A percentile compares a stretch with the other conserved stretches of the same genome.
These are phyloP conservation scores for Corylus heterophylla DNA, from an alignment of 306 rosid genomes.

Conservation along the genomic window DNA sequence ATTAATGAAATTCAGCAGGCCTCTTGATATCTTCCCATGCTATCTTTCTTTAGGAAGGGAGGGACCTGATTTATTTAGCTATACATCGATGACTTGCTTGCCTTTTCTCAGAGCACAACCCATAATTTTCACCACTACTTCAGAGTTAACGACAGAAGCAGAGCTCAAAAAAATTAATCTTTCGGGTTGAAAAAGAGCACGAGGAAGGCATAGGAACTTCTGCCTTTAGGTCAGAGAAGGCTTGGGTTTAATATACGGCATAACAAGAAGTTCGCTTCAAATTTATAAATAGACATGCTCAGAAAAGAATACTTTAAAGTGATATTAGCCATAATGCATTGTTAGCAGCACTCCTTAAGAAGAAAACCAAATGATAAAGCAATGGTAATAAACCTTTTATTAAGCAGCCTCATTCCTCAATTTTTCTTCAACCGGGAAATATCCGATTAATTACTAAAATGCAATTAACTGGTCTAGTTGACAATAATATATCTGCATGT, in stretches of 20 bases:
- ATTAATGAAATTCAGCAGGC: too few species aligned
- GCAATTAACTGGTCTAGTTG: neutral
- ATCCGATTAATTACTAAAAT: neutral
- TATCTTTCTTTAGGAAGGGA: too few species aligned
- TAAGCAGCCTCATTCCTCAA: neutral
- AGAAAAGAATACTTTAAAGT: neutral
- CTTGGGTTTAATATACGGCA: neutral
- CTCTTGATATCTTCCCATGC: too few species aligned
- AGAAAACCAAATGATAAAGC: neutral
- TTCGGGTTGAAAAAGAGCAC: neutral
- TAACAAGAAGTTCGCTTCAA: neutral
- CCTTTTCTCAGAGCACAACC: neutral
- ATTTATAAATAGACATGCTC: neutral
- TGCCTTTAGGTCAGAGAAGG: neutral
- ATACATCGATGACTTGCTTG: neutral
- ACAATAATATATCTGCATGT: neutral
- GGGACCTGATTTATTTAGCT: too few species aligned
- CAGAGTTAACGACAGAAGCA: neutral
- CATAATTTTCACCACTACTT: neutral
- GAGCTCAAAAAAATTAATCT: neutral
- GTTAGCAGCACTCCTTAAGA: neutral
- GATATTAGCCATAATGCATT: neutral
- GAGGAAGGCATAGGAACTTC: neutral
- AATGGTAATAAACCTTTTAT: neutral
- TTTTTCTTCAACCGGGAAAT: neutral